Conservation (phyloP, 1,284 basidiomycete genomes). For the Flammula alnicola region DNA sequence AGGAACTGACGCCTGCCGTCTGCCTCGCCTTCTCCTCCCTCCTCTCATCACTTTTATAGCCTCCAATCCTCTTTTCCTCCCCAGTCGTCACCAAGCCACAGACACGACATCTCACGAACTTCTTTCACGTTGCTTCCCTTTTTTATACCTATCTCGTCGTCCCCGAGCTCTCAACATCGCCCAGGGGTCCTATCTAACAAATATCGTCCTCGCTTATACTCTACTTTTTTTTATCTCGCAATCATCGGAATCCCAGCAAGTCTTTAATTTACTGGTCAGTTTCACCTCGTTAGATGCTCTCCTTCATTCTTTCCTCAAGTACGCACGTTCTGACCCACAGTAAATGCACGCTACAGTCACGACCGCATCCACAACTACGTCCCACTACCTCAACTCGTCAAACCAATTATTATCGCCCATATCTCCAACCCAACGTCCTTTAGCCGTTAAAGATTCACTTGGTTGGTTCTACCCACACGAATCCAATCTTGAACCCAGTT, state of each 20-base stretch:
- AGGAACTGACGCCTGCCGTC: slow-evolving; percentile 63
- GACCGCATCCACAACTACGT: slow-evolving; percentile 48
- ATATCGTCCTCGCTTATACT: slow-evolving; percentile 37
- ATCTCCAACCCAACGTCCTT: slow-evolving; percentile 41
- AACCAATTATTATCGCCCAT: slow-evolving; percentile 47
- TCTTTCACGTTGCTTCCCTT: slow-evolving; percentile 52
- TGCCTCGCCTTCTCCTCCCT: slow-evolving; percentile 55
- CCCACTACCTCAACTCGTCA: slow-evolving; percentile 43
- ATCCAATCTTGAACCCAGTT: slow-evolving; percentile 33
- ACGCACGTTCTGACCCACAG: slow-evolving; percentile 38
- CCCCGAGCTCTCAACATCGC: slow-evolving; percentile 21
- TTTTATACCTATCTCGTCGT: slow-evolving; percentile 66
- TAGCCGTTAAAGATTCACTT: slow-evolving; percentile 40
- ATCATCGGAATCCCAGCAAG: slow-evolving; percentile 48
- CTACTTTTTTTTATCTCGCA: slow-evolving; percentile 50
- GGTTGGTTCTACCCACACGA: slow-evolving; percentile 44
- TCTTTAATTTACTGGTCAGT: slow-evolving; percentile 69
- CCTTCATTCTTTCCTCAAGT: slow-evolving; percentile 31
- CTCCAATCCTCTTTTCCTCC: slow-evolving; percentile 29
- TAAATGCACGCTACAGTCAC: slow-evolving; percentile 66
- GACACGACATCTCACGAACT: slow-evolving; percentile 43
- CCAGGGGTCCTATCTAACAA: slow-evolving; percentile 45
- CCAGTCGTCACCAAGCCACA: slow-evolving; percentile 32
- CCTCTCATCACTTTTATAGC: slow-evolving; percentile 44
- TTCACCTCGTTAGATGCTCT: slow-evolving; percentile 20